phyloP scores from a whole-genome alignment of 2,329 filamentous ascomycete species.

The Pseudogymnoascus verrucosus region DNA sequence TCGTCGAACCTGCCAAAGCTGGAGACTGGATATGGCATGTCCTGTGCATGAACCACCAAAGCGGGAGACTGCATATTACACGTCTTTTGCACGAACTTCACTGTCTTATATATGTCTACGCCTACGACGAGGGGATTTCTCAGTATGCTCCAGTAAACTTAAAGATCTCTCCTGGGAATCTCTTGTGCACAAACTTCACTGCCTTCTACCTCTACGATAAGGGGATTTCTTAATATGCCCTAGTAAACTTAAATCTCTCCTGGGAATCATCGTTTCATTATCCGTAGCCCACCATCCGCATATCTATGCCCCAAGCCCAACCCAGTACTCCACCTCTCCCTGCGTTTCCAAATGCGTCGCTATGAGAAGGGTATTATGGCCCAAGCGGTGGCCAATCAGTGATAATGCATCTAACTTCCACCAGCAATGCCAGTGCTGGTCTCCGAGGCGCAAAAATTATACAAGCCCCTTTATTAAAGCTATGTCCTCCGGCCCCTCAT shows the following conservation, averaged over 20 bases:
- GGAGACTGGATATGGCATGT: background rate
- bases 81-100: no score
- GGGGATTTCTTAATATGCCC: background rate
- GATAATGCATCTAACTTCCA: slow-evolving; percentile 5
- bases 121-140: background rate
- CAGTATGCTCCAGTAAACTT: background rate
- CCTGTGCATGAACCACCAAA: background rate
- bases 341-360: slow-evolving; percentile 3
- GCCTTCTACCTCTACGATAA: background rate
- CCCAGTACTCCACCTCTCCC: slow-evolving; percentile 4
- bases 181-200: background rate
- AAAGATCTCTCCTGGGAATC: background rate
- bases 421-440: background rate
- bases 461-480: slow-evolving; percentile 15
- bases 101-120: no score
- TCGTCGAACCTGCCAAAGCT: background rate
- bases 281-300: background rate
- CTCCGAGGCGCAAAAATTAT: slow-evolving; percentile 13
- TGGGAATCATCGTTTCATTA: background rate
- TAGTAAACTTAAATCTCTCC: background rate
- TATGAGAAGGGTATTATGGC: slow-evolving; percentile 5
- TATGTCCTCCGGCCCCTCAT: background rate
- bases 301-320: slow-evolving; percentile 2
- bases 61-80: no score
- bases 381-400: slow-evolving; percentile 6